Evolutionary conservation across 2,329 filamentous ascomycete genomes (phyloP).

Genomic region (Aspergillus alliaceus): DNA sequence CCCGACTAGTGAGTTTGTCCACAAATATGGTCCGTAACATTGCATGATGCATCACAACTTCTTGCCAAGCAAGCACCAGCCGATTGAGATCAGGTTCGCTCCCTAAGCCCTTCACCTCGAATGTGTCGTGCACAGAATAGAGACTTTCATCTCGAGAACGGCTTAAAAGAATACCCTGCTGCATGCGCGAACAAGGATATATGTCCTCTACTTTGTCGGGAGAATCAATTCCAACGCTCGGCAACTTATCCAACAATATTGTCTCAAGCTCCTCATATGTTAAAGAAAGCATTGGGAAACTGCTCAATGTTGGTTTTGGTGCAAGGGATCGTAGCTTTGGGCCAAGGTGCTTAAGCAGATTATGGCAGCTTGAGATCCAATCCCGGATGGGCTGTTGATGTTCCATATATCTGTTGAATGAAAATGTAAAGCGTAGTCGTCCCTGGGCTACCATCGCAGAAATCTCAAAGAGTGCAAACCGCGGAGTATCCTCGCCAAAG

Average conservation of each 20-base stretch:
- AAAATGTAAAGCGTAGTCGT: constrained; percentile 50
- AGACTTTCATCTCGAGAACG: constrained; percentile 32
- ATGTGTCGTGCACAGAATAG: constrained; percentile 41
- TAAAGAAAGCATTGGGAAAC: constrained; percentile 48
- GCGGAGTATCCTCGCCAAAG: constrained; percentile 45
- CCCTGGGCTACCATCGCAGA: constrained; percentile 51
- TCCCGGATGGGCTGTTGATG: constrained; percentile 45
- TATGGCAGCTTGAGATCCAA: constrained; percentile 45
- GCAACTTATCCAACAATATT: constrained; percentile 38
- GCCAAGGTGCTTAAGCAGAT: constrained; percentile 32
- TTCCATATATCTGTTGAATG: constrained; percentile 50
- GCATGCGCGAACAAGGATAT: constrained; percentile 40
- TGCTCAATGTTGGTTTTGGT: constrained; percentile 39
- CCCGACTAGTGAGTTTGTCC: constrained; percentile 31
- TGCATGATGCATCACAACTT: constrained; percentile 32
- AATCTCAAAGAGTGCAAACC: constrained; percentile 54
- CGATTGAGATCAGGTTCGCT: constrained; percentile 26
- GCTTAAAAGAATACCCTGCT: constrained; percentile 38
- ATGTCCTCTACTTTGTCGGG: constrained; percentile 44
- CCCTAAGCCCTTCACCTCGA: constrained; percentile 28
- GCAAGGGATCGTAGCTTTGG: constrained; percentile 25
- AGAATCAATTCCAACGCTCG: constrained; percentile 33
- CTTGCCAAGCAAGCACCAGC: constrained; percentile 31
- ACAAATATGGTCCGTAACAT: constrained; percentile 41
- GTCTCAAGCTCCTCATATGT: constrained; percentile 43